phyloP scores from a whole-genome alignment of 306 rosid genomes.

The Adenanthera pavonina region DNA sequence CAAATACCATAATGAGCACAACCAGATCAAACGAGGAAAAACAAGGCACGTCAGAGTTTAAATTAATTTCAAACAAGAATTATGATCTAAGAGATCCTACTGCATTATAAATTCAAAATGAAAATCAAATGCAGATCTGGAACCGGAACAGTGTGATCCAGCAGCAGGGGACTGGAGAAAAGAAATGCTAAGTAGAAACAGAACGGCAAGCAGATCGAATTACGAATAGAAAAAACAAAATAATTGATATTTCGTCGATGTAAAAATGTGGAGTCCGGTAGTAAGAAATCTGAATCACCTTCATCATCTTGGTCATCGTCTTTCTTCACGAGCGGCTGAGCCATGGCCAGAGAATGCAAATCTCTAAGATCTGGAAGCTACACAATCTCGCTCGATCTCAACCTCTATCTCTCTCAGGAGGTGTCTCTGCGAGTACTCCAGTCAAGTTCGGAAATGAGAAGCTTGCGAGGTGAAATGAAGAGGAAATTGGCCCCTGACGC shows the following conservation, averaged over 20 bases:
- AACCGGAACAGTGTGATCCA: constrained; percentile 40
- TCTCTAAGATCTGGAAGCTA: constrained; percentile 58
- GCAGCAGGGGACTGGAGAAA: constrained; percentile 5
- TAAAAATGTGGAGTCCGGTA: constrained; percentile 5
- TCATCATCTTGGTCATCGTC: constrained; percentile 99
- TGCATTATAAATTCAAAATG: constrained; percentile 24
- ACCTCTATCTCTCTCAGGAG: constrained; percentile 14
- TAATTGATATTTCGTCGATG: neutral
- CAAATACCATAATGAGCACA: constrained; percentile 25
- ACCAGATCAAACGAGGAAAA: constrained; percentile 47
- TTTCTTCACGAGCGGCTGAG: constrained; percentile 95
- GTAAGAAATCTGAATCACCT: constrained; percentile 52
- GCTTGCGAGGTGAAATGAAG: constrained; percentile 6
- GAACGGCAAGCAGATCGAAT: constrained; percentile 42
- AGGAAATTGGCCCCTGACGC: constrained; percentile 33
- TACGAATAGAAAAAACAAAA: neutral
- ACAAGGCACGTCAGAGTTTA: constrained; percentile 36
- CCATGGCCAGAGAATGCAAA: constrained; percentile 63
- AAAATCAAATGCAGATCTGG: constrained; percentile 62
- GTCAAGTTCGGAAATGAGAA: constrained; percentile 22
- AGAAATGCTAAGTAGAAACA: constrained; percentile 13
- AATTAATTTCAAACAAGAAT: constrained; percentile 30
- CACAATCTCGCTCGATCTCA: neutral
- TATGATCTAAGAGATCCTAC: constrained; percentile 26
- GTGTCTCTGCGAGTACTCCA: constrained; percentile 43